Conservation (phyloP, 2,329 filamentous ascomycete species). For the Alternaria gaisen region DNA sequence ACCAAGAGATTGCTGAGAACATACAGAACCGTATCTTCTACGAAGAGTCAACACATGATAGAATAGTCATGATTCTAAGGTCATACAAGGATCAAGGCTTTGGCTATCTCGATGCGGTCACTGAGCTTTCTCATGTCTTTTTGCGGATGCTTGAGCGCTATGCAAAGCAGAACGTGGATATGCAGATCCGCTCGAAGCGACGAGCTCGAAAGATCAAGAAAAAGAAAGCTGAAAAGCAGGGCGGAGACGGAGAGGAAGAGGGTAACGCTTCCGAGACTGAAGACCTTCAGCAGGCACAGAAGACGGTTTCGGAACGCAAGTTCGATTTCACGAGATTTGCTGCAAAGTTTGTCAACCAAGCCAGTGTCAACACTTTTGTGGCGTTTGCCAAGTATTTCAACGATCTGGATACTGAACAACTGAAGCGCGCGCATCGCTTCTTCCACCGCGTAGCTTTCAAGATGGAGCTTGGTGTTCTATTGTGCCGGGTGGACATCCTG, state of each 20-base stretch:
- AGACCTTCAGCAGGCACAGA: constrained; percentile 75
- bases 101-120: constrained; percentile 89
- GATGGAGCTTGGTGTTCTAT: constrained; percentile 85
- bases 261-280: constrained; percentile 67
- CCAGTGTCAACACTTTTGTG: constrained; percentile 88
- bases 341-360: constrained; percentile 81
- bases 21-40: constrained; percentile 98
- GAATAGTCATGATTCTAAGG: constrained; percentile 79
- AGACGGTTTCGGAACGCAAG: constrained; percentile 80
- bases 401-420: constrained; percentile 79
- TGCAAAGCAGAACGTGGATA: constrained; percentile 91
- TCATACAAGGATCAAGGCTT: constrained; percentile 95
- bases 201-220: constrained; percentile 77
- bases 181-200: constrained; percentile 87
- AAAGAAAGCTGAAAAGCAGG: constrained; percentile 59
- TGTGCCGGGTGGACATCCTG: constrained; percentile 92
- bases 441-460: constrained; percentile 96
- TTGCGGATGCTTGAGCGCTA: constrained; percentile 90
- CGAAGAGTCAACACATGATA: constrained; percentile 92
- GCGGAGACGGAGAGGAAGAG: constrained; percentile 63
- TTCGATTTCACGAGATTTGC: constrained; percentile 92
- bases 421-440: constrained; percentile 92
- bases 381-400: constrained; percentile 80
- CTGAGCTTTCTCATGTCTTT: constrained; percentile 91
- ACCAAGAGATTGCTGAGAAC: constrained; percentile 97